Evolutionary conservation across 2,329 filamentous ascomycete genomes (phyloP).

Genomic region (Aspergillus tamarii): DNA sequence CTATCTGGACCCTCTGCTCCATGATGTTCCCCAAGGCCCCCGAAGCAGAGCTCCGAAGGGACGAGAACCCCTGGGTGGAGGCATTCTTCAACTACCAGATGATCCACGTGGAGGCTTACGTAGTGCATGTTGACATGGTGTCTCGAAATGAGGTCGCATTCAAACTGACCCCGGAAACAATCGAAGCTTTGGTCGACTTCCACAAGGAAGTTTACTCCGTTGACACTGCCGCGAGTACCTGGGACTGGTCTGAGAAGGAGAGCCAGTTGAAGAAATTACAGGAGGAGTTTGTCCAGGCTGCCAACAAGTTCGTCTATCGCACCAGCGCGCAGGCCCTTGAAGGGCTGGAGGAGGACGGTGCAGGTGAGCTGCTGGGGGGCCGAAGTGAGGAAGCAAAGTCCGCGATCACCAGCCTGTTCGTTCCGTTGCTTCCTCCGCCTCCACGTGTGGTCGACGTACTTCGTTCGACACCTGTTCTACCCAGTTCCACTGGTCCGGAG

Average conservation of each 20-base stretch:
- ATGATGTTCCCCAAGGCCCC: constrained; percentile 91
- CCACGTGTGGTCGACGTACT: constrained; percentile 88
- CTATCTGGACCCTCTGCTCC: constrained; percentile 92
- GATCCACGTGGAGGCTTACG: constrained; percentile 92
- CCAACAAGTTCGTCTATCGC: constrained; percentile 96
- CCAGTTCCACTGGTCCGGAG: constrained; percentile 74
- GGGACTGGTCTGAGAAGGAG: constrained; percentile 96
- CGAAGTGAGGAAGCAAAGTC: constrained; percentile 93
- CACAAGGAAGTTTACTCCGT: constrained; percentile 95
- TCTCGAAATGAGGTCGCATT: constrained; percentile 95
- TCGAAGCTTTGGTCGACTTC: constrained; percentile 89
- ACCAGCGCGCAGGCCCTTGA: constrained; percentile 87
- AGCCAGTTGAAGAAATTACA: constrained; percentile 95
- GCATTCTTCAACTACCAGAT: constrained; percentile 91
- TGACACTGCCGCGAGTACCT: constrained; percentile 84
- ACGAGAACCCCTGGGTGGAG: constrained; percentile 80
- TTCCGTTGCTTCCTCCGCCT: constrained; percentile 80
- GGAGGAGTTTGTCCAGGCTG: constrained; percentile 92
- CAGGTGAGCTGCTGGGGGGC: constrained; percentile 87
- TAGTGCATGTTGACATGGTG: constrained; percentile 99
- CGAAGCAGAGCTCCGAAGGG: constrained; percentile 79
- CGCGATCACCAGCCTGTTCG: constrained; percentile 81
- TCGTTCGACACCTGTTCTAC: constrained; percentile 80
- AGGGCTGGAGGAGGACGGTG: constrained; percentile 94
- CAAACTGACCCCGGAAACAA: constrained; percentile 94